Evolutionary conservation across 73 alveolate species (phyloP), one percentile per base, ranked within the genome.

Genomic region (Uronychia setigera): DNA sequence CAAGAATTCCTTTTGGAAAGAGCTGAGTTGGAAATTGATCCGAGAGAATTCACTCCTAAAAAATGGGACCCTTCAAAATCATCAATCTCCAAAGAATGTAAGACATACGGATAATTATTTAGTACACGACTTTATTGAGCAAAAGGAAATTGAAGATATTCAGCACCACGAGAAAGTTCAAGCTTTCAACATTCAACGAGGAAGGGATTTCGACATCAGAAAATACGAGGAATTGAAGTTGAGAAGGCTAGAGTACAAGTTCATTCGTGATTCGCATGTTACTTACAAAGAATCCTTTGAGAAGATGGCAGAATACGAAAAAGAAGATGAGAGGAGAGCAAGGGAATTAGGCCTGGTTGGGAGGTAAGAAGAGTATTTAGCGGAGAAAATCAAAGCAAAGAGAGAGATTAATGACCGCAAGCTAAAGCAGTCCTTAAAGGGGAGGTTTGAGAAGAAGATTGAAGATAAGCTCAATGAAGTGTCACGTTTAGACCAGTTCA

Each of bases 401-500:
- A 67, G 60, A 28, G 27, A 78, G 33, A 78, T 33, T 32, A 60
- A 81, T 1, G 76, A 29, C 26, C 25, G 13, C 34, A 5, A 28
- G 25, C 28, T n/a, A 31, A 81, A 57, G 76, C 25, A 34, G 19
- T 29, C 19, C 32, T 60, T 31, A 14, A 32, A 32, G 0, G 35
- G 14, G 1, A 29, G 60, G 31, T 81, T 32, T 76, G 26, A 13
- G 5, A 67, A 67, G 19, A n/a, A 67, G 19, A 14, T 13, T 26
- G 34, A 14, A 9, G 28, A 14, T n/a, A 67, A n/a, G 31, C 19
- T 26, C 28, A 29, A 14, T 67, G 28, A n/a, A n/a, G 79, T 13
- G 79, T n/a, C 29, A 30, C 33, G 87, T 0, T 84, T 78, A 34
- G 29, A 79, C 26, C 78, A 33, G 29, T 89, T 89, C 67, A 77